Evolutionary conservation across 179 eudicot species (phyloP).

Genomic region (Monotropa hypopitys): DNA sequence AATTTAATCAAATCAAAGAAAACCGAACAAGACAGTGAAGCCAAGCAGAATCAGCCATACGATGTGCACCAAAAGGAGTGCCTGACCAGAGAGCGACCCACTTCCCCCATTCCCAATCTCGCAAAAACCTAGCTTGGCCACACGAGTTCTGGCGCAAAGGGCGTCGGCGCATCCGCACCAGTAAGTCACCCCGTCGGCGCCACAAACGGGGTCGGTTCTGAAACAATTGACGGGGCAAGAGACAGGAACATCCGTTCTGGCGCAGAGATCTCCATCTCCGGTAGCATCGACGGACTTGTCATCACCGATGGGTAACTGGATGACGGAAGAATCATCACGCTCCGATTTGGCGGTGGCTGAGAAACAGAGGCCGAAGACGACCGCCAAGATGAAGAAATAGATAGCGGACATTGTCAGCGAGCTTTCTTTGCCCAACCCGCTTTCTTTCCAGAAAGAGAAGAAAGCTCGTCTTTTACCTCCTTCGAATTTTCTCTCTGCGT

Average conservation of each 20-base stretch:
- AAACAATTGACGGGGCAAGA: slow-evolving; percentile 81
- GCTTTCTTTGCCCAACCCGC: not conserved
- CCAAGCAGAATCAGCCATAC: slow-evolving; percentile 78
- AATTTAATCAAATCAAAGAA: slow-evolving; percentile 26
- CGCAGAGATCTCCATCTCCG: slow-evolving; percentile 22
- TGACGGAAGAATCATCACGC: slow-evolving; percentile 8
- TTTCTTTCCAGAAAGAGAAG: not conserved
- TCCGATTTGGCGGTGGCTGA: slow-evolving; percentile 22
- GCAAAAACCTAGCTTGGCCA: slow-evolving; percentile 57
- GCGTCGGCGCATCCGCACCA: slow-evolving; percentile 98
- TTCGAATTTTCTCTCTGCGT: not conserved
- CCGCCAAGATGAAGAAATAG: slow-evolving; percentile 19
- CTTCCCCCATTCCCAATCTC: slow-evolving; percentile 65
- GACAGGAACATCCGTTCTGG: slow-evolving; percentile 6
- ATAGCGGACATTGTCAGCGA: slow-evolving; percentile 9
- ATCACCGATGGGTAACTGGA: slow-evolving; percentile 25
- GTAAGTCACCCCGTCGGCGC: slow-evolving; percentile 81
- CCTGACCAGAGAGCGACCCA: slow-evolving; percentile 65
- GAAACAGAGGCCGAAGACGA: slow-evolving; percentile 10
- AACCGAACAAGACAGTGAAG: slow-evolving; percentile 64
- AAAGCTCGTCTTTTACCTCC: not conserved
- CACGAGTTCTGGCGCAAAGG: slow-evolving; percentile 53
- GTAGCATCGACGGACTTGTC: not conserved
- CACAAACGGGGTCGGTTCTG: slow-evolving; percentile 85
- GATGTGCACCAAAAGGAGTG: slow-evolving; percentile 72